Conservation (phyloP, 495 filamentous ascomycete species). For the Neurospora sp. region DNA sequence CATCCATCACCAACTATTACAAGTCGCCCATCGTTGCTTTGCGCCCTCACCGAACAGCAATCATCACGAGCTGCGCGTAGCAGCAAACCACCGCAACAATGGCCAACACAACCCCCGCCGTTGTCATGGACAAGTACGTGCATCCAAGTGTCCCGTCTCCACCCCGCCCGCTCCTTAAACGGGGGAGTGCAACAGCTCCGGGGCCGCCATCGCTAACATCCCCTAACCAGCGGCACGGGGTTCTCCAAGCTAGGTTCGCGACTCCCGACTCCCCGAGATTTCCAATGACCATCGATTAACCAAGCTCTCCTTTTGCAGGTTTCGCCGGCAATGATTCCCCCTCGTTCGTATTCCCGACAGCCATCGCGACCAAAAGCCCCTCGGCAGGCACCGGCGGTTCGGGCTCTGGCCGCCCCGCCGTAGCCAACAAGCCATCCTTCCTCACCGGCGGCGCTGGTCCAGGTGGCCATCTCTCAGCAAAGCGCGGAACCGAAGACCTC, state of each 20-base stretch:
- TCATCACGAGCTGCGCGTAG: conserved; percentile 16
- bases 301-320: conserved; percentile 41
- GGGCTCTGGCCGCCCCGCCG: conserved; percentile 76
- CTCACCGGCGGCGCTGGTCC: conserved; percentile 82
- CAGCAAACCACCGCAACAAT: conserved; percentile 40
- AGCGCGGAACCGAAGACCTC: conserved; percentile 93
- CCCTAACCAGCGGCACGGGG: conserved; percentile 73
- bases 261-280: neutral
- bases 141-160: conserved; percentile 7
- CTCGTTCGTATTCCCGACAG: conserved; percentile 97
- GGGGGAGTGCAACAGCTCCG: neutral
- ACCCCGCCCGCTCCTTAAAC: conserved; percentile 8
- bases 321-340: conserved; percentile 99
- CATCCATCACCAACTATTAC: neutral
- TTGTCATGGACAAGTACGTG: conserved; percentile 99
- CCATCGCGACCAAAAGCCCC: conserved; percentile 87
- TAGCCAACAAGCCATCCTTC: conserved; percentile 90
- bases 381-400: conserved; percentile 59
- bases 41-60: conserved; percentile 11
- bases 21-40: neutral
- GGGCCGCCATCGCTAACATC: conserved; percentile 16
- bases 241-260: conserved; percentile 90
- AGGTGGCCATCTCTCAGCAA: conserved; percentile 69
- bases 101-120: conserved; percentile 97
- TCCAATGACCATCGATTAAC: conserved; percentile 1